A percentile compares a stretch with the other conserved stretches of the same genome.
Conservation (phyloP, 495 filamentous ascomycete species). For the Thermochaetoides thermophila region DNA sequence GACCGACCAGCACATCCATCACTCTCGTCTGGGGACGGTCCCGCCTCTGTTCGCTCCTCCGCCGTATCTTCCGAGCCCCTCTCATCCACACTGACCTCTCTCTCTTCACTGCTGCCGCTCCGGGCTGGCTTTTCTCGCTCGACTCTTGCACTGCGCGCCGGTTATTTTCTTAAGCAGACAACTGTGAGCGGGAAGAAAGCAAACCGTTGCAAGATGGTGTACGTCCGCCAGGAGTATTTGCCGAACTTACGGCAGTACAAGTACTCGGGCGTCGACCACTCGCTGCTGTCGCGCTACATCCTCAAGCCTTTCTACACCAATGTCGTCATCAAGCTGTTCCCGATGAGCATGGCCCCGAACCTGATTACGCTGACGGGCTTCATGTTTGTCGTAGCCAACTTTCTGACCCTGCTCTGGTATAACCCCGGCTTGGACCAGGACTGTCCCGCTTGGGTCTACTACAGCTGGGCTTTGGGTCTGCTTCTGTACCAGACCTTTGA, state of each 20-base stretch:
- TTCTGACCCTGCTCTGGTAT: constrained; percentile 90
- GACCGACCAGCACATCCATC: too few relatives aligned
- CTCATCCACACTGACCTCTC: too few relatives aligned
- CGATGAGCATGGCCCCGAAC: constrained; percentile 83
- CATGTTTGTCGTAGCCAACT: constrained; percentile 78
- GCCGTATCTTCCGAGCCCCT: too few relatives aligned
- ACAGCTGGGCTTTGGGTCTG: constrained; percentile 72
- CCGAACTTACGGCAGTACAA: constrained; percentile 82
- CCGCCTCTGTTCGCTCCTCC: too few relatives aligned
- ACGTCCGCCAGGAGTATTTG: constrained; percentile 82
- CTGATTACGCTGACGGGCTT: constrained; percentile 84
- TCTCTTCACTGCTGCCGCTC: too few relatives aligned
- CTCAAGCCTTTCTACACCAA: constrained; percentile 97
- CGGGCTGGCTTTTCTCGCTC: too few relatives aligned
- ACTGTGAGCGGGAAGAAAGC: too few relatives aligned
- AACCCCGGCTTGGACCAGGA: constrained; percentile 87
- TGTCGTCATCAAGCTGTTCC: constrained; percentile 84
- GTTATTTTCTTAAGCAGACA: too few relatives aligned
- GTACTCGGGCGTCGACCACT: constrained; percentile 83
- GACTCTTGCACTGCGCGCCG: too few relatives aligned
- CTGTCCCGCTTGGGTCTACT: constrained; percentile 90
- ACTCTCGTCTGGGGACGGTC: too few relatives aligned
- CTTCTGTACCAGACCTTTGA: constrained; percentile 98
- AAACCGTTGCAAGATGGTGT: constrained; percentile 53
- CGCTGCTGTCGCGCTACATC: constrained; percentile 73